phyloP scores from a whole-genome alignment of 192 early-diverging fungal species.

The Physocladia obscura region DNA sequence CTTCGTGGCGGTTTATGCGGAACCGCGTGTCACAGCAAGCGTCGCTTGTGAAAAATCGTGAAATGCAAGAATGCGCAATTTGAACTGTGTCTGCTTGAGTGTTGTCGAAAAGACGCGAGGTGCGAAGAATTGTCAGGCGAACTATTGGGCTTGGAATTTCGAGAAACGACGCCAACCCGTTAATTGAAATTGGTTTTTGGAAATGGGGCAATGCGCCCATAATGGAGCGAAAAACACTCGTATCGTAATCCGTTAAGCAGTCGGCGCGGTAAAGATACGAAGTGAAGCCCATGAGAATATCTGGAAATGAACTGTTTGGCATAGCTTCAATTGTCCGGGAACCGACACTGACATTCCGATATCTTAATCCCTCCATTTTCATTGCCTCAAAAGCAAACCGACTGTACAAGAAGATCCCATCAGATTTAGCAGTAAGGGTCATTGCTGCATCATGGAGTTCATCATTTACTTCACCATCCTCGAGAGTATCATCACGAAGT shows the following conservation, averaged over 20 bases:
- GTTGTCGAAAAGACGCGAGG: neutral
- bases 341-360: neutral
- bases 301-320: neutral
- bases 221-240: constrained; percentile 6
- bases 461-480: neutral
- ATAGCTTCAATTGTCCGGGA: constrained; percentile 1
- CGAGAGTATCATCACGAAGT: too few species aligned
- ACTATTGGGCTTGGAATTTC: neutral
- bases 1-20: neutral
- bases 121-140: neutral
- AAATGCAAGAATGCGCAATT: constrained; percentile 1
- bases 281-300: neutral
- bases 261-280: neutral
- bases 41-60: neutral
- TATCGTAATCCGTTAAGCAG: neutral
- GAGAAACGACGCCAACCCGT: constrained; percentile 3
- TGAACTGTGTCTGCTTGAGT: neutral
- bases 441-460: constrained; percentile 2
- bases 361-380: neutral
- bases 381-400: constrained; percentile 22
- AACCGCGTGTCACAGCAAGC: constrained; percentile 8
- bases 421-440: neutral
- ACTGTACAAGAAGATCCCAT: neutral
- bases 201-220: neutral
- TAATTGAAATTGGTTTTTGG: neutral